phyloP scores from a whole-genome alignment of 2,329 filamentous ascomycete genomes.

The Xylogone sp. region DNA sequence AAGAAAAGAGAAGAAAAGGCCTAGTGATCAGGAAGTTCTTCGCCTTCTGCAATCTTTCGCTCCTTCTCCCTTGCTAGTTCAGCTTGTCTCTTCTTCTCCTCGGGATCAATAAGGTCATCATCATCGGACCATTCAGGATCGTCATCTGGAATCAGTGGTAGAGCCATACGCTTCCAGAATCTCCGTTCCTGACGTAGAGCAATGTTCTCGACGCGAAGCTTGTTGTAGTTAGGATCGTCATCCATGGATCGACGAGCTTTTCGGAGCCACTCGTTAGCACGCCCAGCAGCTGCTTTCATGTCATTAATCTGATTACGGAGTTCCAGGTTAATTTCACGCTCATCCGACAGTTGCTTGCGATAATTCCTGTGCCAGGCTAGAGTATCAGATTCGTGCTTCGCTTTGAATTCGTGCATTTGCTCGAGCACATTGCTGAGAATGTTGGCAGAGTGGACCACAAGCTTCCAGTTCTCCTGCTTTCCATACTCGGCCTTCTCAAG shows the following conservation, averaged over 20 bases:
- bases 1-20: background rate
- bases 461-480: conserved; percentile 56
- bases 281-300: conserved; percentile 57
- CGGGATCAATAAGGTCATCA: conserved; percentile 58
- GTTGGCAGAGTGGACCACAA: conserved; percentile 52
- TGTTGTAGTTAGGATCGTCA: conserved; percentile 51
- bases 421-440: conserved; percentile 55
- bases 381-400: conserved; percentile 57
- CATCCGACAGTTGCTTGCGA: conserved; percentile 60
- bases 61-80: conserved; percentile 18
- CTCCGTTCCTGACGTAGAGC: conserved; percentile 55
- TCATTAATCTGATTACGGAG: conserved; percentile 65
- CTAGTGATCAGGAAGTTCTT: background rate
- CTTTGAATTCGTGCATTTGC: conserved; percentile 64
- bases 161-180: conserved; percentile 64
- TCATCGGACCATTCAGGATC: conserved; percentile 58
- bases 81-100: conserved; percentile 50
- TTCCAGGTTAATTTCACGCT: conserved; percentile 59
- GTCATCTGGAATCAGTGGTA: conserved; percentile 56
- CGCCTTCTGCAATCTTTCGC: conserved; percentile 6
- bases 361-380: conserved; percentile 64
- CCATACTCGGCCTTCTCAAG: conserved; percentile 59
- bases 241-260: conserved; percentile 53
- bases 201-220: conserved; percentile 48
- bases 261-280: conserved; percentile 54